Base-by-base conservation (phyloP, 2,329 filamentous ascomycete genomes). In the Ampelomyces quisqualis region DNA sequence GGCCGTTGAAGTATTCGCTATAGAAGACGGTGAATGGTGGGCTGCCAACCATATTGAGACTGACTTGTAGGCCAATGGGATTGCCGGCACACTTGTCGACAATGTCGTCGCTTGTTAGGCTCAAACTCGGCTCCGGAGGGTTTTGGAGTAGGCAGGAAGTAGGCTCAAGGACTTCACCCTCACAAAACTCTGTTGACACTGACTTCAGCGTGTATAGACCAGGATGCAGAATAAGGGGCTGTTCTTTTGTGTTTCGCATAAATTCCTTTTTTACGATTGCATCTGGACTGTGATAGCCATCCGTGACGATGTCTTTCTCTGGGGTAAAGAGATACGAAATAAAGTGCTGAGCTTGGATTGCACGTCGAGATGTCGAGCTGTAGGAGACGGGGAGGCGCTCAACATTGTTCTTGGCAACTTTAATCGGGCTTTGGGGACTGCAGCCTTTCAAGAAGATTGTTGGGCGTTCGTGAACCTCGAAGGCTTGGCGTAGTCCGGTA, bases 11-110 rank as follows among this genome's bases (percentile, higher is more conserved):
- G 41, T 82, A 78, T 41, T 90, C 78, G 29, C 84, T 83, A 65
- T 96, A 98, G 15, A 77, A 75, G 31, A 98, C 76, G n/a, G 77
- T 75, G 70, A 98, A 98, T 1, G 91, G 91, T 31, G 94, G 91
- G 0, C 90, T 95, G 46, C 93, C 93, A 19, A 91, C 86, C 26
- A 98, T 77, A 63, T 97, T 90, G 34, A 98, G 73, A 59, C 93
- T 86, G 28, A 98, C 88, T 8, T 86, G 81, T 39, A 98, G 78
- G 27, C 93, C 93, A 47, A 98, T 88, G 0, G 93, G 89, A 60
- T 90, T 95, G 33, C 90, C 90, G 23, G 90, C 91, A 65, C 93
- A 98, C 64, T 94, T 95, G 68, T 98, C 93, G 37, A 88, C 86
- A 29, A 98, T 90, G 48, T 90, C 85, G 55, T 95, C 86, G 5